Base-by-base conservation (phyloP, 768 basidiomycete species). In the Collybia sordida region DNA sequence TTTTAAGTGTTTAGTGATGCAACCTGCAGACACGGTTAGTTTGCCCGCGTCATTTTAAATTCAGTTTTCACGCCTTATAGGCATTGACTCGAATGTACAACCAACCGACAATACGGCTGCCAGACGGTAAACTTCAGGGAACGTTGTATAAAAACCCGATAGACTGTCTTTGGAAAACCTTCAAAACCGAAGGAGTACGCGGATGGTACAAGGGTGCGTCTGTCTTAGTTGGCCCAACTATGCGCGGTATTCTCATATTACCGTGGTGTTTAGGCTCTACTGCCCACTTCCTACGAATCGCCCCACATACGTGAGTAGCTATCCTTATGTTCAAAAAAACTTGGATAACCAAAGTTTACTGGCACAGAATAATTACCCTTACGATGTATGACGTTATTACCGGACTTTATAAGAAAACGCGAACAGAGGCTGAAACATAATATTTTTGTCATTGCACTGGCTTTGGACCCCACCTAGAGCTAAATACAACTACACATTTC, bases 81-180 rank as follows among this genome's bases (percentile, higher is more conserved):
- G 88, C 90, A 43, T 69, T 98, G 42, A 98, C 97, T 6, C 80
- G 97, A 50, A 85, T 98, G 80, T 99, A 98, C 67, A 98, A 98
- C 63, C 97, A 96, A 74, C 90, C 92, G 8, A 93, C 92, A 0
- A 75, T 75, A 57, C 71, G 72, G 39, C 76, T 84, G 31, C 83
- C 88, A 2, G 77, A 88, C 57, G 93, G 93, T 27, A 84, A 73
- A 57, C 64, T 81, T 23, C 79, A 82, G 54, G 95, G 93, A 11
- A 72, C 82, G 1, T 70, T 95, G 17, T 97, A 98, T 71, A 89
- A 80, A 66, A 94, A 89, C 62, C 95, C 95, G 3, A 85, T 98
- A 59, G 94, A 98, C 59, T 98, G 96, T 71, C 73, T 99, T 43
- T 96, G 90, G 91, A 98, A 97, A 75, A 99, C 97, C 0, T 80